Evolutionary conservation across 75 land plant genomes (phyloP).

Genomic region (Cupressus sempervirens): DNA sequence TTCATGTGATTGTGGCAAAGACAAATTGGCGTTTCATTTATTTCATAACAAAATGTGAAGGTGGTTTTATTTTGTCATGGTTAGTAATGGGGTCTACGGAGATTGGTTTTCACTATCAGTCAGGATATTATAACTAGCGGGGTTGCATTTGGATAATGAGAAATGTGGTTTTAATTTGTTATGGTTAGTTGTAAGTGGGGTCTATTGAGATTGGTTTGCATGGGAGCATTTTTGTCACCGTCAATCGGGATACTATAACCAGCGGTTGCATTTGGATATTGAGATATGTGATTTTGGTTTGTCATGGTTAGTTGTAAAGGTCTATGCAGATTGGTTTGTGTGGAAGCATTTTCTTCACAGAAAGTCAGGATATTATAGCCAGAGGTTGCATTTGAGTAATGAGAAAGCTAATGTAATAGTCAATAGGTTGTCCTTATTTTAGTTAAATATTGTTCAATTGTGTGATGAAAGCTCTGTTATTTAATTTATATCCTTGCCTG

Average conservation of each 20-base stretch:
- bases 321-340: not conserved
- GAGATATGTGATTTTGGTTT: not conserved
- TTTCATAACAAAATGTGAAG: not conserved
- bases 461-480: not conserved
- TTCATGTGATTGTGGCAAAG: not conserved
- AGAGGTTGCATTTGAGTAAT: not conserved
- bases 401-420: not conserved
- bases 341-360: not conserved
- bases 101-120: not conserved
- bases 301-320: not conserved
- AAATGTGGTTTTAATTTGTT: not conserved
- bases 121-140: not conserved
- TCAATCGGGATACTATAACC: not conserved
- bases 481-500: not conserved
- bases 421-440: not conserved
- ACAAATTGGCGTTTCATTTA: not conserved
- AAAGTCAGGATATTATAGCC: not conserved
- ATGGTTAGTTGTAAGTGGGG: not conserved
- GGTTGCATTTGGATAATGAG: not conserved
- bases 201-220: not conserved
- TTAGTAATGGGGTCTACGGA: not conserved
- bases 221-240: not conserved
- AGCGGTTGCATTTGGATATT: not conserved
- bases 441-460: not conserved
- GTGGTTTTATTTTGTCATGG: not conserved